Conservation (phyloP, 768 basidiomycete genomes). For the Podaxis sp. region DNA sequence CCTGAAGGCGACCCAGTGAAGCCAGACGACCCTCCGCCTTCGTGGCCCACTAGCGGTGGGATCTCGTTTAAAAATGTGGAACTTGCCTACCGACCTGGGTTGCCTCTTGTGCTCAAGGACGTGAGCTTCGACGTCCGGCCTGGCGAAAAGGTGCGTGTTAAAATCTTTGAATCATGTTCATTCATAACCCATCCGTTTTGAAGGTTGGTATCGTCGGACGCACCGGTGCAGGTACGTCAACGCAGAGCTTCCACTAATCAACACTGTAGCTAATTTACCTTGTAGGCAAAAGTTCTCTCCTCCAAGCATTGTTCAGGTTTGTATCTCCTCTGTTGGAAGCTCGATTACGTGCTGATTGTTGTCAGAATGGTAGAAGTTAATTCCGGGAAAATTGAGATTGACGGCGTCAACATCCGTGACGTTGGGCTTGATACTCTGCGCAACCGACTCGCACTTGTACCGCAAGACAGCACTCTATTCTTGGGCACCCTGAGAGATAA, state of each 20-base stretch:
- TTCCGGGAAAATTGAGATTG: conserved; percentile 53
- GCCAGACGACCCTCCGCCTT: conserved; percentile 39
- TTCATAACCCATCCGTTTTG: neutral
- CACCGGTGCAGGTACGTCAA: conserved; percentile 35
- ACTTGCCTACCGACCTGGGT: conserved; percentile 54
- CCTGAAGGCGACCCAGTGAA: conserved; percentile 45
- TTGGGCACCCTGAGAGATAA: conserved; percentile 44
- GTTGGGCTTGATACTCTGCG: conserved; percentile 55
- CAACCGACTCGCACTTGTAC: conserved; percentile 57
- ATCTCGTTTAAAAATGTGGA: conserved; percentile 54
- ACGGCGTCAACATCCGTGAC: conserved; percentile 45
- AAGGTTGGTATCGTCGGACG: conserved; percentile 45
- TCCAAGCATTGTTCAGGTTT: conserved; percentile 54
- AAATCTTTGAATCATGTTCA: neutral
- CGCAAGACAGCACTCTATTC: conserved; percentile 60
- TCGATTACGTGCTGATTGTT: neutral
- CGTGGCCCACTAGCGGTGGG: conserved; percentile 48
- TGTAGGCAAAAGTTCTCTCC: conserved; percentile 50
- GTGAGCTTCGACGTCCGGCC: conserved; percentile 50
- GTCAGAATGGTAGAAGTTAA: conserved; percentile 55
- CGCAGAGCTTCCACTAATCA: neutral
- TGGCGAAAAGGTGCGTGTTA: conserved; percentile 55
- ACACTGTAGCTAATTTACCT: neutral
- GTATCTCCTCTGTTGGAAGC: neutral
- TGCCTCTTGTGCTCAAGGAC: conserved; percentile 62